Evolutionary conservation across 805 yeast genomes (phyloP).

Genomic region (Cephaloascus fragrans): DNA sequence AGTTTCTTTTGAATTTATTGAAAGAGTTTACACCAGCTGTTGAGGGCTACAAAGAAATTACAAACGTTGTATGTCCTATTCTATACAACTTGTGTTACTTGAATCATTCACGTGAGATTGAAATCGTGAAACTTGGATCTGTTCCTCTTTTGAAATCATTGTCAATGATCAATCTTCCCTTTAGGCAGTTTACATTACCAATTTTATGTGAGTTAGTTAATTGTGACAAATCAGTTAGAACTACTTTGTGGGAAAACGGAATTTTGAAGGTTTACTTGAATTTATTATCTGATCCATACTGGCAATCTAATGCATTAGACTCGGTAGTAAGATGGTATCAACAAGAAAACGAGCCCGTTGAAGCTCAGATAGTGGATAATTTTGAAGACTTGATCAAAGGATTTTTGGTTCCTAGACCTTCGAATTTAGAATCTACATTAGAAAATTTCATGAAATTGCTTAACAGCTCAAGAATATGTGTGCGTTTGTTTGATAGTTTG

Average conservation of each 20-base stretch:
- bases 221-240: slow-evolving; percentile 28
- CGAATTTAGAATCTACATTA: slow-evolving; percentile 33
- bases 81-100: slow-evolving; percentile 43
- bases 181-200: slow-evolving; percentile 44
- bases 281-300: slow-evolving; percentile 39
- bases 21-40: slow-evolving; percentile 16
- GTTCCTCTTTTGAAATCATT: slow-evolving; percentile 33
- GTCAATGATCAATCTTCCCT: slow-evolving; percentile 27
- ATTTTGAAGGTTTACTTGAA: slow-evolving; percentile 27
- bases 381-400: slow-evolving; percentile 25
- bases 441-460: slow-evolving; percentile 28
- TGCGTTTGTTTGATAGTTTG: slow-evolving; percentile 13
- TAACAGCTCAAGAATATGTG: slow-evolving; percentile 10
- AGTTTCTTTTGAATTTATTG: slow-evolving; percentile 26
- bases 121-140: slow-evolving; percentile 35
- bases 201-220: slow-evolving; percentile 43
- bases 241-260: slow-evolving; percentile 22
- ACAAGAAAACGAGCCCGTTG: slow-evolving; percentile 14
- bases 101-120: slow-evolving; percentile 32
- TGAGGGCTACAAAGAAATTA: slow-evolving; percentile 24
- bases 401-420: slow-evolving; percentile 24
- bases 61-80: slow-evolving; percentile 36
- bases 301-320: slow-evolving; percentile 49
- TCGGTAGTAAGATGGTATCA: slow-evolving; percentile 32
- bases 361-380: slow-evolving; percentile 15